These are phyloP conservation scores for Monosporozyma yasuniensis DNA, from an alignment of 805 yeast species.

Conservation along the genomic window DNA sequence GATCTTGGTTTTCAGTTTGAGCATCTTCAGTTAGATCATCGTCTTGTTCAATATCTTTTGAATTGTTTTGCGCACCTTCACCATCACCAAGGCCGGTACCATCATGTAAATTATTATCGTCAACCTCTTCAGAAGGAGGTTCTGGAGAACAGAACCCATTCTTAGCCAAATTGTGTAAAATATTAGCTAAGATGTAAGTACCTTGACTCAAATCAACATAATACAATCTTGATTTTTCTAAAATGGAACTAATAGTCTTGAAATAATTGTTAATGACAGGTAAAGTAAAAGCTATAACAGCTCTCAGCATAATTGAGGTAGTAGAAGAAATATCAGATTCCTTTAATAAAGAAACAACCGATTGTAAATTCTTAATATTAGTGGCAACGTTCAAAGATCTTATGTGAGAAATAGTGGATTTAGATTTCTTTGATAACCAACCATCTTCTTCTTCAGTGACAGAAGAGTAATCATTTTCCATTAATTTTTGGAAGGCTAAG, in stretches of 20 bases:
- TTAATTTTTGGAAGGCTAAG: constrained; percentile 56
- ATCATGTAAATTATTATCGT: constrained; percentile 60
- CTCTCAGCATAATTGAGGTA: constrained; percentile 35
- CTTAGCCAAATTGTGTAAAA: constrained; percentile 53
- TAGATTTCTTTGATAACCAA: constrained; percentile 56
- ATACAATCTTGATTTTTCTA: constrained; percentile 37
- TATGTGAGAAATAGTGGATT: constrained; percentile 34
- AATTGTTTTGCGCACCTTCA: constrained; percentile 69
- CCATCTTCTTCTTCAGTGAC: constrained; percentile 46
- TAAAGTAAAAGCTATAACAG: constrained; percentile 45
- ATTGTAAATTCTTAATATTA: constrained; percentile 31
- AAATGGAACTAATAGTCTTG: constrained; percentile 37
- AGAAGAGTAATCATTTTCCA: constrained; percentile 29
- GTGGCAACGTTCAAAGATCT: constrained; percentile 36
- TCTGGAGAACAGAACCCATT: constrained; percentile 93
- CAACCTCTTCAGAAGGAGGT: constrained; percentile 52
- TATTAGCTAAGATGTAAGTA: constrained; percentile 45
- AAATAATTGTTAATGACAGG: constrained; percentile 59
- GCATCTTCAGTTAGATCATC: constrained; percentile 79
- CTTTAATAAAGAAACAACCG: constrained; percentile 31
- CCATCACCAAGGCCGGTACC: constrained; percentile 96
- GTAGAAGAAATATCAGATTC: constrained; percentile 31
- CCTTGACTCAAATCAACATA: constrained; percentile 53
- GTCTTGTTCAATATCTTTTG: constrained; percentile 83
- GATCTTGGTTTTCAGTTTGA: constrained; percentile 64